Conservation (phyloP, 768 basidiomycete species). For the Psilocybe sp. region DNA sequence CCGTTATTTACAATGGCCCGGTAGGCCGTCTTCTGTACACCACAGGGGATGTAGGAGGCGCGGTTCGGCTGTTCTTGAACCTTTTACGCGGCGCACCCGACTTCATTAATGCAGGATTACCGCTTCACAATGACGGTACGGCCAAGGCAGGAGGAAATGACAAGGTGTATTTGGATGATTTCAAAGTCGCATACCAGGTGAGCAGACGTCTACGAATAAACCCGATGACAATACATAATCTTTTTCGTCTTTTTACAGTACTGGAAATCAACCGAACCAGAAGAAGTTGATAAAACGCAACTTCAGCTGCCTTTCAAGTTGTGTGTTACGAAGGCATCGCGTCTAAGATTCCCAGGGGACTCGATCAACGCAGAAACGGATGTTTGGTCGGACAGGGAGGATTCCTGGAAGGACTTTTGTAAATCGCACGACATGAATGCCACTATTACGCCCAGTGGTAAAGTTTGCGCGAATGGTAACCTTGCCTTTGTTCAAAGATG, state of each 20-base stretch:
- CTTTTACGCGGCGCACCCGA: conserved; percentile 52
- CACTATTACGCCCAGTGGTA: conserved; percentile 49
- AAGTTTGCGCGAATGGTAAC: conserved; percentile 60
- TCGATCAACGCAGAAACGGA: conserved; percentile 36
- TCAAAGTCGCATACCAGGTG: conserved; percentile 83
- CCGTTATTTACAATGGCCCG: neutral
- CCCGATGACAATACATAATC: neutral
- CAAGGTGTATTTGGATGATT: conserved; percentile 82
- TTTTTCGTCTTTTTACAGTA: conserved; percentile 53
- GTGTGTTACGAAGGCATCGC: conserved; percentile 55
- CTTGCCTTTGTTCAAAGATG: neutral
- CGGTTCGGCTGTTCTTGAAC: conserved; percentile 75
- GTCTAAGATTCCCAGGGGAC: conserved; percentile 55
- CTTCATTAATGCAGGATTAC: conserved; percentile 7
- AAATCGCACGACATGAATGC: conserved; percentile 50
- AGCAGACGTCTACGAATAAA: conserved; percentile 14
- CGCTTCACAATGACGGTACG: conserved; percentile 10
- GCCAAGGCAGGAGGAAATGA: conserved; percentile 41
- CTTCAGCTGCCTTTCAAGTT: conserved; percentile 67
- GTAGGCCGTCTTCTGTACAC: conserved; percentile 86
- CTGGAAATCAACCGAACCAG: conserved; percentile 56
- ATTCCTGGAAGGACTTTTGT: conserved; percentile 63
- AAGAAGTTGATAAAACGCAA: conserved; percentile 36
- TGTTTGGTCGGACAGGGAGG: conserved; percentile 66
- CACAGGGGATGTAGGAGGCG: conserved; percentile 77